Base-by-base conservation (phyloP, 2,329 filamentous ascomycete genomes). In the Nannizziopsis barbatae region DNA sequence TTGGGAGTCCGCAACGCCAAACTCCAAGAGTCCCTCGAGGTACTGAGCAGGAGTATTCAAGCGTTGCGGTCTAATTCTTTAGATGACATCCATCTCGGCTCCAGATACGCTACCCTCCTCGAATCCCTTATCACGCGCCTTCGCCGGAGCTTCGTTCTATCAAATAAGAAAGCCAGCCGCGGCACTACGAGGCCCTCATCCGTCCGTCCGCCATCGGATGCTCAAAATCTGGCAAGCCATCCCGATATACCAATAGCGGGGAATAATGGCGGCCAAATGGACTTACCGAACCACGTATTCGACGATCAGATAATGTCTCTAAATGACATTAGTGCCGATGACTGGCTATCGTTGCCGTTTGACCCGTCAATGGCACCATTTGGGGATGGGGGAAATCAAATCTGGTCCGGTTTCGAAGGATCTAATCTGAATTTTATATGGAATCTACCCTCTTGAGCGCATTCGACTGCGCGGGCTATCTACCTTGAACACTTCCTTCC, bases 11-110 rank as follows among this genome's bases (percentile, higher is more conserved):
- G 71, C 1, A 71, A 74, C 49, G 66, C 71, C 5, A 73, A 73
- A 41, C 58, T 75, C 5, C 67, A 69, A 45, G 68, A 69, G 27
- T 72, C 70, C 0, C 62, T 75, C 0, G 68, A 74, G 47, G 65
- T 72, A 2, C 62, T 75, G 0, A 70, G 74, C 35, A 65, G 65
- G 12, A 70, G 69, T 43, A 75, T 75, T 35, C 63, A 68, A 18
- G 71, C 71, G 5, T 58, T 75, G 43, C 64, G 71, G 35, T 70
- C 68, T 1, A 74, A 71, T 47, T 68, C 71, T 0, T 56, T 74
- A 1, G 73, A 75, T 46, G 73, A 75, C 50, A 73, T 75, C 53
- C 72, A 75, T 54, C 60, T 75, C 3, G 72, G 71, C 8, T 71
- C 70, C 2, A 65, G 72, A 17, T 75, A 75, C 54, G 72, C 72